Conservation (phyloP, 1,284 basidiomycete species). For the Boletus hoseneyae region DNA sequence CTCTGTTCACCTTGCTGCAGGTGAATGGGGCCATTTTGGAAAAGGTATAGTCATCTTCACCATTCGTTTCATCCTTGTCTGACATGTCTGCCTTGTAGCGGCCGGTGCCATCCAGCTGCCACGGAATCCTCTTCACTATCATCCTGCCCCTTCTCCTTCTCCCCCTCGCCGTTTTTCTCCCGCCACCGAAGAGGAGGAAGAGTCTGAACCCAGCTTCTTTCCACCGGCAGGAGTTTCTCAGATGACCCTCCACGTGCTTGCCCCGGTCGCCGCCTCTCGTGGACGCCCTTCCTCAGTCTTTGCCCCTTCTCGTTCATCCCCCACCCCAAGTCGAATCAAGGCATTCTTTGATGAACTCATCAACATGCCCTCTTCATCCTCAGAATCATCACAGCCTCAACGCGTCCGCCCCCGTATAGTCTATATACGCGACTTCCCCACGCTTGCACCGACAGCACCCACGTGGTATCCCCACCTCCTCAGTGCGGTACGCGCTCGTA, state of each 20-base stretch:
- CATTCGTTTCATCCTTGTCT: conserved; percentile 8
- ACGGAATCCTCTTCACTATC: conserved; percentile 69
- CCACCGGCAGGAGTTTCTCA: conserved; percentile 37
- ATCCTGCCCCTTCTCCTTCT: conserved; percentile 34
- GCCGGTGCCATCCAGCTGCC: conserved; percentile 63
- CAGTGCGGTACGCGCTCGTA: conserved; percentile 68
- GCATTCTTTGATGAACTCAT: conserved; percentile 73
- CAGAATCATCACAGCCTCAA: conserved; percentile 23
- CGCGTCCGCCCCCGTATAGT: conserved; percentile 64
- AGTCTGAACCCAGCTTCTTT: conserved; percentile 27
- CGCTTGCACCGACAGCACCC: conserved; percentile 67
- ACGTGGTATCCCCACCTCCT: conserved; percentile 80
- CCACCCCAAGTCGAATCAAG: conserved; percentile 53
- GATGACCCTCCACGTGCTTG: conserved; percentile 61
- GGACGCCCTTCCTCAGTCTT: conserved; percentile 43
- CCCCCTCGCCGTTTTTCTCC: conserved; percentile 32
- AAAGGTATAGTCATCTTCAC: conserved; percentile 45
- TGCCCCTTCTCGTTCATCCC: conserved; percentile 38
- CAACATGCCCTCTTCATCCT: conserved; percentile 46
- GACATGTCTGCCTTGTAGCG: conserved; percentile 38
- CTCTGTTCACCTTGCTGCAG: conserved; percentile 75
- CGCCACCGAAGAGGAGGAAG: conserved; percentile 51
- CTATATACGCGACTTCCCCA: conserved; percentile 78
- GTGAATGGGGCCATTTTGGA: conserved; percentile 75
- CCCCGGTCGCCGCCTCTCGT: conserved; percentile 41